Conservation (phyloP, 2,329 filamentous ascomycete genomes). For the Diaporthe citri region DNA sequence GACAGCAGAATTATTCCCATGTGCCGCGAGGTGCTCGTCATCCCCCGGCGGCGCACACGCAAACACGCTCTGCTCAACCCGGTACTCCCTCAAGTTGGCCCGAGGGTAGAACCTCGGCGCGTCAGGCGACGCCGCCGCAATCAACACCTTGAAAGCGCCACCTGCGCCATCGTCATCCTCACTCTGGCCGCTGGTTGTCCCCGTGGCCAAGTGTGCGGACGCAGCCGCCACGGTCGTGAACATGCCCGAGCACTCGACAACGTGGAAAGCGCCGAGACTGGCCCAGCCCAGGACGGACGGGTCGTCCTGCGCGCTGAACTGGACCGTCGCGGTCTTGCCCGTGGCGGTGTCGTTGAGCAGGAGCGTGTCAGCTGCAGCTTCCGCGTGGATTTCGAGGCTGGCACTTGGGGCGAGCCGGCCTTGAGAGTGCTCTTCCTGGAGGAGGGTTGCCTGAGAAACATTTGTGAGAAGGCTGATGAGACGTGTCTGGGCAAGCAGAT, state of each 20-base stretch:
- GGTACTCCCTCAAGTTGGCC: constrained; percentile 22
- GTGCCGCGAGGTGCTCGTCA: neutral
- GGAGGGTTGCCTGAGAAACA: constrained; percentile 8
- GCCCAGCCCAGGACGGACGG: constrained; percentile 7
- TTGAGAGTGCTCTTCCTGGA: neutral
- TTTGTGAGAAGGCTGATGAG: neutral
- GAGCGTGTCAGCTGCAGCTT: constrained; percentile 3
- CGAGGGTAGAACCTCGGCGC: constrained; percentile 19
- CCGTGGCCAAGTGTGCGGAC: constrained; percentile 2
- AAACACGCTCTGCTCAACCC: constrained; percentile 20
- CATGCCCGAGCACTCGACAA: constrained; percentile 20
- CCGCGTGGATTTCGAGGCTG: constrained; percentile 1
- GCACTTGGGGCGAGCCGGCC: neutral
- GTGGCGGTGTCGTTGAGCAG: neutral
- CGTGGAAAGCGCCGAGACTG: neutral
- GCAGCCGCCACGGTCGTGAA: neutral
- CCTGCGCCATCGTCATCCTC: neutral
- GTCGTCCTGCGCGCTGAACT: constrained; percentile 14
- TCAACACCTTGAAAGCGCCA: constrained; percentile 17
- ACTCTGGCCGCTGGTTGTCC: neutral
- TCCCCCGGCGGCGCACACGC: constrained; percentile 7
- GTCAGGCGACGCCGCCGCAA: constrained; percentile 13
- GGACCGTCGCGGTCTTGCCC: neutral
- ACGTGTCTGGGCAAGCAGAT: neutral
- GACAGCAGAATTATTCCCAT: neutral